Evolutionary conservation across 23 red algal species (phyloP).

Genomic region (Cyanidiococcus yangmingshanensis): DNA sequence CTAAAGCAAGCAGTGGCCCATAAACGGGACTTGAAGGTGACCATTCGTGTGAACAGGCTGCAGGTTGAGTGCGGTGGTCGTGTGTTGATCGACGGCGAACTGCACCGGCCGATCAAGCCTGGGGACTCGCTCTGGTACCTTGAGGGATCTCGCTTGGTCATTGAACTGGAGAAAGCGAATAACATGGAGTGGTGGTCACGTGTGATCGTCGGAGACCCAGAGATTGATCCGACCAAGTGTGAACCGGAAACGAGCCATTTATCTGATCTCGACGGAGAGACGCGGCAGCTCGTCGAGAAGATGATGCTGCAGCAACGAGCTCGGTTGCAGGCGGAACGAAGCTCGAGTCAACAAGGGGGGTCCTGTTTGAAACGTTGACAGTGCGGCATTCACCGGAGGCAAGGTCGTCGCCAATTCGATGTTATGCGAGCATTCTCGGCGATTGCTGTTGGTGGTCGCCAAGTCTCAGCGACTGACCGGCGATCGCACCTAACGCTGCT

Average conservation of each 20-base stretch:
- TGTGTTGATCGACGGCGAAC: constrained; percentile 25
- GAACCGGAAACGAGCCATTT: constrained; percentile 54
- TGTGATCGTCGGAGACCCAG: constrained; percentile 33
- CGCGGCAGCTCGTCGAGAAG: constrained; percentile 78
- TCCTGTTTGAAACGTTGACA: no score
- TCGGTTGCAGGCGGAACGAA: not conserved
- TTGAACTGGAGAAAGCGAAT: constrained; percentile 60
- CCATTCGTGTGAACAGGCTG: constrained; percentile 26
- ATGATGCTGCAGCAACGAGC: constrained; percentile 77
- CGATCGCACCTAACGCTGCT: no score
- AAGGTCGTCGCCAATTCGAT: no score
- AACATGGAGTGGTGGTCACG: constrained; percentile 56
- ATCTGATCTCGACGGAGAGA: constrained; percentile 72
- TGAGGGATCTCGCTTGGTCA: constrained; percentile 35
- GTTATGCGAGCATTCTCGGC: no score
- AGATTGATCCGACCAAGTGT: constrained; percentile 43
- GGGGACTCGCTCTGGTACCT: constrained; percentile 73
- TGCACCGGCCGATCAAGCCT: constrained; percentile 22
- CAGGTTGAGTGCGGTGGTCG: not conserved
- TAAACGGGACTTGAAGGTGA: constrained; percentile 10
- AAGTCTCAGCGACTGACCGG: no score
- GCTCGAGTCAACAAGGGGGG: no score
- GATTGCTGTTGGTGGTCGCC: no score
- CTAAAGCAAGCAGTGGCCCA: not conserved
- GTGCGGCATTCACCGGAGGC: no score